phyloP scores from a whole-genome alignment of 176 grass and related monocot species.

The Miscanthus lutarioriparius region DNA sequence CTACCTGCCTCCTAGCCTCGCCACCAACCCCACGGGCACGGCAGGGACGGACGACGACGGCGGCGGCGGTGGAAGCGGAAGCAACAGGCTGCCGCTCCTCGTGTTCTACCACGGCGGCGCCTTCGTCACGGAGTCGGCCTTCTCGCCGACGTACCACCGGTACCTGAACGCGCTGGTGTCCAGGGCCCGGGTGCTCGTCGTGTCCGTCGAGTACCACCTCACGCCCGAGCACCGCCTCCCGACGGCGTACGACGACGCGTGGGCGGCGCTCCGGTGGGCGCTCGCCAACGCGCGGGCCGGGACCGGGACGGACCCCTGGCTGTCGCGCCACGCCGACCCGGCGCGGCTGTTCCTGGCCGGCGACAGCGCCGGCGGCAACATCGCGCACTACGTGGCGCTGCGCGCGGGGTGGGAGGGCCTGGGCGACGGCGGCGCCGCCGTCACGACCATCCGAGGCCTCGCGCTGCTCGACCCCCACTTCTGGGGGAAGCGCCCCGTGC shows the following conservation, averaged over 20 bases:
- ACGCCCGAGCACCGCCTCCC: constrained; percentile 65
- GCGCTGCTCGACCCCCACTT: constrained; percentile 67
- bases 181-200: constrained; percentile 34
- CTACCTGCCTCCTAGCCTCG: constrained; percentile 46
- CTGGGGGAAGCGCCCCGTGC: constrained; percentile 50
- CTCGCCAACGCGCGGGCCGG: constrained; percentile 29
- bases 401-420: constrained; percentile 40
- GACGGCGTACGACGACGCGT: constrained; percentile 54
- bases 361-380: constrained; percentile 72
- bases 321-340: constrained; percentile 43
- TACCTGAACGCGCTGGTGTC: constrained; percentile 69
- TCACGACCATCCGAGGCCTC: constrained; percentile 33
- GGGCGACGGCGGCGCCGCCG: not conserved
- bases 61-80: not conserved
- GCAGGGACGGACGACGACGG: not conserved
- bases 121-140: constrained; percentile 61
- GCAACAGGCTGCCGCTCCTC: constrained; percentile 37
- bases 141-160: constrained; percentile 58
- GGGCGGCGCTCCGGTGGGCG: constrained; percentile 50
- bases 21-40: not conserved
- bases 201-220: constrained; percentile 67
- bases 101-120: constrained; percentile 76
- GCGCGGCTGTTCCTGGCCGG: constrained; percentile 50
- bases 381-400: constrained; percentile 60
- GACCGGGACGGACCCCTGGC: constrained; percentile 35